These are phyloP conservation scores for Polytrichum formosum DNA, from an alignment of 225 moss, liverwort and hornwort genomes.

Conservation along the genomic window DNA sequence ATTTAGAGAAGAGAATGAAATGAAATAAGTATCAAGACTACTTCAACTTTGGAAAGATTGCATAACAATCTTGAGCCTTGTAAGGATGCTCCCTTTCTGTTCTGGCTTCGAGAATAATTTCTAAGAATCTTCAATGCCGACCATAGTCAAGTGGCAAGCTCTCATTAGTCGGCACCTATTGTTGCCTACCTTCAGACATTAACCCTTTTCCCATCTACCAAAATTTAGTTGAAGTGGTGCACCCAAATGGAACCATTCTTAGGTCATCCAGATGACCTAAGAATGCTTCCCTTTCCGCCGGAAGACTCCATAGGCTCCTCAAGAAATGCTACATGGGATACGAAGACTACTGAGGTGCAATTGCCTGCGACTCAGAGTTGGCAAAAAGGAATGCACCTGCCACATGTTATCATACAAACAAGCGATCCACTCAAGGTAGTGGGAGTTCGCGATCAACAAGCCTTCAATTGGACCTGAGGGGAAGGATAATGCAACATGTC, in stretches of 20 bases:
- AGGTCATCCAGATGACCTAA: background rate
- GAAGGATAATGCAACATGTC: constrained; percentile 35
- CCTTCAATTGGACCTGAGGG: constrained; percentile 42
- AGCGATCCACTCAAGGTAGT: background rate
- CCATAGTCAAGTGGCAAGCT: no score
- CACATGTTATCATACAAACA: background rate
- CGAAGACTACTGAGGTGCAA: background rate
- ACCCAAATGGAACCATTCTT: no score
- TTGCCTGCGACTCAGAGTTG: background rate
- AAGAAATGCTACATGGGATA: background rate
- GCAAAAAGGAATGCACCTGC: background rate
- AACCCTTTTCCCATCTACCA: background rate
- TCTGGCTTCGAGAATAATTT: no score
- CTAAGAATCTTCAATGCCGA: no score
- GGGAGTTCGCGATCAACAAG: background rate
- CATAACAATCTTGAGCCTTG: no score
- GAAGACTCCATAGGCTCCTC: background rate
- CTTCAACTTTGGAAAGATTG: no score
- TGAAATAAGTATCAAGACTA: background rate
- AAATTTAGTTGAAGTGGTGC: no score
- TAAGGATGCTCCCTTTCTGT: no score
- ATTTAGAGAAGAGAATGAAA: no score
- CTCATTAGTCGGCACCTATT: no score
- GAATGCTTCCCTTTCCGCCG: background rate
- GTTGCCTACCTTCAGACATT: no score